These are phyloP conservation scores for Spinellus fusiger DNA, from an alignment of 192 early-diverging fungal genomes.

Conservation along the genomic window DNA sequence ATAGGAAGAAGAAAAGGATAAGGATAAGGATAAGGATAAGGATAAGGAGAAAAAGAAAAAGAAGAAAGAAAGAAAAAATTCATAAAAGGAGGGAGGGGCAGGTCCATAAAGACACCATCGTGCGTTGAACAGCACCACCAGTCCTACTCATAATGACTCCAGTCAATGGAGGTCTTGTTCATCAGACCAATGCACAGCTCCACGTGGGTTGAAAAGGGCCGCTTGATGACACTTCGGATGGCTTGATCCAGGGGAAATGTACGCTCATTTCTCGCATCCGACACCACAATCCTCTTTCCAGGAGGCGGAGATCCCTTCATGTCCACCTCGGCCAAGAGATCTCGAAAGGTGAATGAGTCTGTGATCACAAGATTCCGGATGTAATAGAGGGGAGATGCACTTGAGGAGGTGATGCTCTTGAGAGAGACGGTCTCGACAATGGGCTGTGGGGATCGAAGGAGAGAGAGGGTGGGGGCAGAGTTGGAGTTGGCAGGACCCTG, in stretches of 20 bases:
- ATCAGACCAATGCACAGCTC: conserved; percentile 23
- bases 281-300: conserved; percentile 27
- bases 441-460: not conserved
- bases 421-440: conserved; percentile 31
- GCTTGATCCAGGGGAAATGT: conserved; percentile 25
- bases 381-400: conserved; percentile 19
- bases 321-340: conserved; percentile 30
- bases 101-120: not conserved
- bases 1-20: not conserved
- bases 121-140: too few relatives aligned
- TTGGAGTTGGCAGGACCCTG: not conserved
- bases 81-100: not conserved
- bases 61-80: not conserved
- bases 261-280: conserved; percentile 16
- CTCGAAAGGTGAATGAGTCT: conserved; percentile 31
- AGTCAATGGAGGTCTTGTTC: conserved; percentile 26
- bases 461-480: not conserved
- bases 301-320: conserved; percentile 24
- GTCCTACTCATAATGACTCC: conserved; percentile 5
- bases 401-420: conserved; percentile 11
- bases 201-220: conserved; percentile 17
- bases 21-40: not conserved
- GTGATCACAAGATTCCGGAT: conserved; percentile 35
- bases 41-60: conserved; percentile 2
- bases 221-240: conserved; percentile 23